Evolutionary conservation across 164 flowering plant species (phyloP), one percentile per base, ranked within the genome.

Genomic region (Sextonia rubra): DNA sequence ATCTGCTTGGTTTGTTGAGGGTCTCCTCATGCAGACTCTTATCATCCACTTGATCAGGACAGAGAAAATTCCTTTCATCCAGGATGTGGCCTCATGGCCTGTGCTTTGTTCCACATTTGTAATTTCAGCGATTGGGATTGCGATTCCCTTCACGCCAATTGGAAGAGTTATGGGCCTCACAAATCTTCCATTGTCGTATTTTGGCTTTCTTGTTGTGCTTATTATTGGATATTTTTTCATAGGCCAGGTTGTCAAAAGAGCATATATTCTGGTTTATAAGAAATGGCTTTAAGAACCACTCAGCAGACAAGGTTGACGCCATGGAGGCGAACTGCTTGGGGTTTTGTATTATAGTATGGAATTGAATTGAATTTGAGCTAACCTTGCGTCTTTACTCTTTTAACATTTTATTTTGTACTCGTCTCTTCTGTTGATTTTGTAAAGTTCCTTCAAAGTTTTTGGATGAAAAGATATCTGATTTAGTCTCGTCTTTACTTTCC

Each of bases 21-120:
- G 93, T 23, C 88, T 91, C 24, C 85, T 89, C 18, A 89, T 91
- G 93, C 97, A 91, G 79, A 88, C 86, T n/a, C 75, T 89, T 29
- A 87, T 87, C n/a, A 81, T 85, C 77, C 90, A 91, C 78, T 49
- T 87, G 83, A 86, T 91, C 26, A 78, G 93, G 62, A 89, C 97
- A 0, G 91, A 87, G 83, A 89, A 88, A 74, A 86, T 91, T 27
- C 93, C 97, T 15, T 89, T 89, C 77, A 72, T 88, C 63, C 90
- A 89, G 66, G 92, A 85, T 60, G 73, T 85, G 25, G 91, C 97
- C 3, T 89, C 93, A 20, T 86, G 91, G 92, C 93, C 88, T 0
- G 91, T 91, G 72, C 69, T 88, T 11, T 79, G 80, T 68, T 89
- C 97, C 0, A 89, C 92, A 4, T 24, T 86, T 17, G 26, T 83